Evolutionary conservation across 148 eudicot genomes (phyloP).

Genomic region (Pharnaceum exiguum): DNA sequence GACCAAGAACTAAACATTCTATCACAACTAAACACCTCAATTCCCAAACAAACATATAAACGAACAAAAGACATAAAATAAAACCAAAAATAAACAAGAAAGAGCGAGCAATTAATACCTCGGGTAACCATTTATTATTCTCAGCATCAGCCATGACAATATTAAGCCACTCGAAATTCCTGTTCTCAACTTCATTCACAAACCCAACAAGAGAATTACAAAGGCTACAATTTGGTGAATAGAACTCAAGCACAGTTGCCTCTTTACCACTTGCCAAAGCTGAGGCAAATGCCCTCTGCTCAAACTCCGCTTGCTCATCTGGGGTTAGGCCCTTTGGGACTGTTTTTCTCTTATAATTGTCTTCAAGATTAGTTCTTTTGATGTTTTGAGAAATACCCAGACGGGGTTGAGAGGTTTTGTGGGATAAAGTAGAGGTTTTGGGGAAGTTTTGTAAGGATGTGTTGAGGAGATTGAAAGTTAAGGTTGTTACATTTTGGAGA

Average conservation of each 20-base stretch:
- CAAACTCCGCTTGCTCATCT: slow-evolving; percentile 78
- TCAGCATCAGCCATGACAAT: slow-evolving; percentile 95
- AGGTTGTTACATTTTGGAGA: slow-evolving; percentile 37
- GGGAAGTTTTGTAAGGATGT: slow-evolving; percentile 12
- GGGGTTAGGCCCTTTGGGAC: slow-evolving; percentile 27
- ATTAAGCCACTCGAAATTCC: slow-evolving; percentile 78
- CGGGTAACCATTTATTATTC: slow-evolving; percentile 85
- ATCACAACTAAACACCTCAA: background rate
- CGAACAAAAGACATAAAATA: background rate
- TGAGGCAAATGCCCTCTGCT: slow-evolving; percentile 79
- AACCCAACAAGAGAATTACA: slow-evolving; percentile 79
- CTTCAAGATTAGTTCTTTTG: background rate
- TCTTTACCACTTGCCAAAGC: slow-evolving; percentile 75
- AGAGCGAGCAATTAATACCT: slow-evolving; percentile 38
- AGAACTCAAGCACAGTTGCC: slow-evolving; percentile 75
- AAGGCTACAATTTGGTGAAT: slow-evolving; percentile 82
- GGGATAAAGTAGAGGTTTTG: background rate
- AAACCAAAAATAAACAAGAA: background rate
- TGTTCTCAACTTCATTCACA: slow-evolving; percentile 65
- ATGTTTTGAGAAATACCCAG: slow-evolving; percentile 12
- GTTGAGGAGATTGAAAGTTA: slow-evolving; percentile 36
- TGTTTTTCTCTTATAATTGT: background rate
- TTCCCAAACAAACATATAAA: background rate
- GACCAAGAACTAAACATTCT: too few species aligned
- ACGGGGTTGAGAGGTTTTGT: slow-evolving; percentile 15